Evolutionary conservation across 2,329 filamentous ascomycete genomes (phyloP).

Genomic region (Xylariales sp.): DNA sequence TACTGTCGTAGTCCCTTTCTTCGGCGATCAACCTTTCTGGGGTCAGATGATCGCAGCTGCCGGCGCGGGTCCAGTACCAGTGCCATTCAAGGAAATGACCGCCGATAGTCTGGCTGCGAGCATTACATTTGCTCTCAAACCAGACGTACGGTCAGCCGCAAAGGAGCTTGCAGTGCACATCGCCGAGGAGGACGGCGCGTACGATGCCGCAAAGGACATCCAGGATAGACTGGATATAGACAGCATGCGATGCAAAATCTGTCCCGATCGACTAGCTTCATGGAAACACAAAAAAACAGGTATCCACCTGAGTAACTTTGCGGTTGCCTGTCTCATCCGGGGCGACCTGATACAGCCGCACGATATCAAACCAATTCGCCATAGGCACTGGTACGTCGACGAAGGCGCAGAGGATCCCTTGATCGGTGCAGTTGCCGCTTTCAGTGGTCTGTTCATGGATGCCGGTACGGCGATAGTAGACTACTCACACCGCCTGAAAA

Average conservation of each 20-base stretch:
- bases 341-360: conserved; percentile 60
- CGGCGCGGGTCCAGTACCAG: conserved; percentile 54
- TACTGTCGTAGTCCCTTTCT: conserved; percentile 62
- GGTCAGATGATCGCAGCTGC: conserved; percentile 57
- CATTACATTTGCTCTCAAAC: conserved; percentile 47
- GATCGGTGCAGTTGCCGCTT: not conserved
- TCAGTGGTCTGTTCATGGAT: conserved; percentile 1
- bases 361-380: conserved; percentile 59
- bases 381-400: conserved; percentile 11
- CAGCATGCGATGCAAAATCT: conserved; percentile 62
- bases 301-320: conserved; percentile 66
- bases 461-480: not conserved
- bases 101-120: conserved; percentile 49
- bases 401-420: conserved; percentile 1
- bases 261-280: conserved; percentile 63
- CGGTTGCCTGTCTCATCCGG: conserved; percentile 63
- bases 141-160: conserved; percentile 44
- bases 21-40: conserved; percentile 63
- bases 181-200: conserved; percentile 58
- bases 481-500: not conserved
- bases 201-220: conserved; percentile 62
- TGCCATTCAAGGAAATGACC: conserved; percentile 55
- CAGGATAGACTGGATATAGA: conserved; percentile 65
- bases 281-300: conserved; percentile 70
- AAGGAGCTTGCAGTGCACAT: conserved; percentile 58